Conservation (phyloP, 2,329 filamentous ascomycete species). For the Neopestalotiopsis rosae region DNA sequence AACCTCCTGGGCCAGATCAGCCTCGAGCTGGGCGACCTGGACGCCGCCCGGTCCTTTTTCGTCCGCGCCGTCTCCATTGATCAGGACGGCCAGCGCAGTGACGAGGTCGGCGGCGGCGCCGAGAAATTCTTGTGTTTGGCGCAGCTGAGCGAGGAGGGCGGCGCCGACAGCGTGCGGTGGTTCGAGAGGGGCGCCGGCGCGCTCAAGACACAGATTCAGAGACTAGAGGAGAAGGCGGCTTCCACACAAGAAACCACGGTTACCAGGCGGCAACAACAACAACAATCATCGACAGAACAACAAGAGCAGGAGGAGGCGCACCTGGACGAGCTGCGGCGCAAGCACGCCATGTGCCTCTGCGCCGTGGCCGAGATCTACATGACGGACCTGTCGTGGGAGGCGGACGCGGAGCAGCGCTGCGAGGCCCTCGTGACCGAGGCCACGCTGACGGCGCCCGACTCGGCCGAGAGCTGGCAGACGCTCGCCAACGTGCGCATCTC, state of each 20-base stretch:
- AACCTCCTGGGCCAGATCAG: conserved; percentile 82
- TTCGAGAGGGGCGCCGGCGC: conserved; percentile 74
- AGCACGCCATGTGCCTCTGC: conserved; percentile 90
- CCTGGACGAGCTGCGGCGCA: conserved; percentile 73
- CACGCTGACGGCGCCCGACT: conserved; percentile 79
- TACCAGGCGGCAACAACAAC: conserved; percentile 40
- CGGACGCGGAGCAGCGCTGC: conserved; percentile 86
- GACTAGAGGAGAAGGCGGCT: conserved; percentile 52
- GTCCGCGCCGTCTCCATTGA: conserved; percentile 77
- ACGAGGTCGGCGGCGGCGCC: conserved; percentile 78
- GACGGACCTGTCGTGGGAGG: conserved; percentile 95
- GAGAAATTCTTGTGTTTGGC: conserved; percentile 97
- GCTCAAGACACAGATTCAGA: conserved; percentile 73
- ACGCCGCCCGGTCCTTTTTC: conserved; percentile 76
- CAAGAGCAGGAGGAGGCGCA: conserved; percentile 40
- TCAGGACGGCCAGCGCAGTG: conserved; percentile 71
- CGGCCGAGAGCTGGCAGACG: conserved; percentile 91
- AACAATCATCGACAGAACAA: conserved; percentile 20
- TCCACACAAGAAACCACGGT: not conserved
- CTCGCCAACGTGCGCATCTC: conserved; percentile 93
- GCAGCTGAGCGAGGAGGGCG: conserved; percentile 79
- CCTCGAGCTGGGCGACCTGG: conserved; percentile 82
- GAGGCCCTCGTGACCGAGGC: conserved; percentile 91
- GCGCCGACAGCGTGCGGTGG: conserved; percentile 69
- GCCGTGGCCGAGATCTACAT: conserved; percentile 97